Conservation (phyloP, 2,329 filamentous ascomycete species). For the Podosphaera xanthii region DNA sequence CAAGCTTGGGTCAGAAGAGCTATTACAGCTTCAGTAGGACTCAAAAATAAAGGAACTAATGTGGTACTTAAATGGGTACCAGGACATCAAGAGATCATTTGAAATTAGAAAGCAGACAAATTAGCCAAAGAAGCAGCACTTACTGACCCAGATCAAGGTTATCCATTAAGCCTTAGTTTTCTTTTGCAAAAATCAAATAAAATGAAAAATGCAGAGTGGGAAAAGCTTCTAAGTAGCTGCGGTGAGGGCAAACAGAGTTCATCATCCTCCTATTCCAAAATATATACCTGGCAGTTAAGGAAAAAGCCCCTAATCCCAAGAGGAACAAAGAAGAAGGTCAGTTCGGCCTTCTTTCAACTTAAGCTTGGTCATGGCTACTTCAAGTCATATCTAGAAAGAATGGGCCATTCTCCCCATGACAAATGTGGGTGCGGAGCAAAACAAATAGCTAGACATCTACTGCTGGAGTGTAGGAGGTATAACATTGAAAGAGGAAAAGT, state of each 20-base stretch:
- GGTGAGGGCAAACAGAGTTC: neutral
- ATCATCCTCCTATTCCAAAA: constrained; percentile 27
- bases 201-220: neutral
- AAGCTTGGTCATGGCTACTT: neutral
- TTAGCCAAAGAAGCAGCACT: neutral
- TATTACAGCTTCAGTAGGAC: neutral
- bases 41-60: neutral
- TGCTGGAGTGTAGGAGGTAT: neutral
- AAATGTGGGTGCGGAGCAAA: neutral
- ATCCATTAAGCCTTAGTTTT: neutral
- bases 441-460: neutral
- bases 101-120: neutral
- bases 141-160: neutral
- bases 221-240: neutral
- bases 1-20: neutral
- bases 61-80: neutral
- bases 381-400: neutral
- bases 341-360: neutral
- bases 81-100: neutral
- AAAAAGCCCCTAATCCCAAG: neutral
- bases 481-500: neutral
- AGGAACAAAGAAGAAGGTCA: neutral
- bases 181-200: neutral
- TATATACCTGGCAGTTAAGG: constrained; percentile 25
- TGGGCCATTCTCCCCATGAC: neutral